phyloP scores from a whole-genome alignment of 768 basidiomycete genomes.

The Kwoniella sp. region DNA sequence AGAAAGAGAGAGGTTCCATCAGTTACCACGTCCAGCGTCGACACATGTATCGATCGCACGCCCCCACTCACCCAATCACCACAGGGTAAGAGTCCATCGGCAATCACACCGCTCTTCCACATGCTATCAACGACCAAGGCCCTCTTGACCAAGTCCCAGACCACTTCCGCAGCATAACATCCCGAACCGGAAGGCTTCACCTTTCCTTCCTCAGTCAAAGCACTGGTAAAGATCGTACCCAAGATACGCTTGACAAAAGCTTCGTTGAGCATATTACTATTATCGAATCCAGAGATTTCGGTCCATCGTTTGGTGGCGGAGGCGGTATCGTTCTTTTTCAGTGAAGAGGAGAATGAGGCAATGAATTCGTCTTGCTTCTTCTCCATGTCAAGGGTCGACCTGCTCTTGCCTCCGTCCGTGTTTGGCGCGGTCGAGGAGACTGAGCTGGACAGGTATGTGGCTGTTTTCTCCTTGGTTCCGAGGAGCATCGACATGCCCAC shows the following conservation, averaged over 20 bases:
- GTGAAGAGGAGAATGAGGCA: not conserved
- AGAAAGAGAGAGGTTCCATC: constrained; percentile 37
- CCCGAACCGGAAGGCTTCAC: constrained; percentile 8
- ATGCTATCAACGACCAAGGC: constrained; percentile 39
- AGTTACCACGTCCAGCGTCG: not conserved
- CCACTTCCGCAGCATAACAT: constrained; percentile 33
- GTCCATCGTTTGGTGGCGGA: constrained; percentile 2
- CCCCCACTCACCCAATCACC: constrained; percentile 48
- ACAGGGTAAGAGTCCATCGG: constrained; percentile 33
- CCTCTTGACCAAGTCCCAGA: constrained; percentile 30
- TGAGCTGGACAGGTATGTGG: constrained; percentile 16
- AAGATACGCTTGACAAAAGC: constrained; percentile 25
- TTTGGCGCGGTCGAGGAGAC: too few relatives aligned
- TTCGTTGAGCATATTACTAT: constrained; percentile 12
- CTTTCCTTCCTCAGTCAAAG: constrained; percentile 23
- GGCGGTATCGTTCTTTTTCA: constrained; percentile 10
- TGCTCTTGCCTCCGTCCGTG: not conserved
- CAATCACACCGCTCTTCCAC: constrained; percentile 39
- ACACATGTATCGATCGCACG: not conserved
- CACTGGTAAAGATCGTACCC: constrained; percentile 20
- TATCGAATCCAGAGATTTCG: too few relatives aligned
- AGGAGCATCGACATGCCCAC: constrained; percentile 41
- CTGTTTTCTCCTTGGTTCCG: constrained; percentile 30
- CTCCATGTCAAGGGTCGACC: not conserved
- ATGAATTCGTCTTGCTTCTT: constrained; percentile 12